Percentiles rank a stretch among this genome's conserved stretches.
Conservation (phyloP, 257 asterid genomes). For the Ligustrum vulgare region DNA sequence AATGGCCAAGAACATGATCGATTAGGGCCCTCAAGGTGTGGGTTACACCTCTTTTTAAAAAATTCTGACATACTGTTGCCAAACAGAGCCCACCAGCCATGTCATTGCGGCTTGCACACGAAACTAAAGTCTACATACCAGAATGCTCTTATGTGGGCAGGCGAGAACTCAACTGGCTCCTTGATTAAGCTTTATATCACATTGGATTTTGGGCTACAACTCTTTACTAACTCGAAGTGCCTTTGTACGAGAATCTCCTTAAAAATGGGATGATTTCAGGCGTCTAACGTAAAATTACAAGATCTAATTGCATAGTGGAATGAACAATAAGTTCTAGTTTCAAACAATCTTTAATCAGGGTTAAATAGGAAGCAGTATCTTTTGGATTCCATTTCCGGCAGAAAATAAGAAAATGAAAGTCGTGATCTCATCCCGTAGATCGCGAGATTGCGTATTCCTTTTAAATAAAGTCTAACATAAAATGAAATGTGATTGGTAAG, state of each 20-base stretch:
- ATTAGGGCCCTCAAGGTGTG: too few species aligned
- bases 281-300: not conserved
- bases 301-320: not conserved
- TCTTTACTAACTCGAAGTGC: not conserved
- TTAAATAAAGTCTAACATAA: not conserved
- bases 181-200: not conserved
- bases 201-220: not conserved
- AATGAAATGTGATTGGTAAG: not conserved
- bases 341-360: not conserved
- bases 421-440: too few species aligned
- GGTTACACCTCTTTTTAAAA: too few species aligned
- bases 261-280: not conserved
- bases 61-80: too few species aligned
- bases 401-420: too few species aligned
- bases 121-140: not conserved
- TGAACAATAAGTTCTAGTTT: not conserved
- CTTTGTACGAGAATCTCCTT: not conserved
- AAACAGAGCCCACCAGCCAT: too few species aligned
- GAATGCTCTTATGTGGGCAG: too few species aligned
- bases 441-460: too few species aligned
- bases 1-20: too few species aligned
- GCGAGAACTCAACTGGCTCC: not conserved
- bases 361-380: not conserved
- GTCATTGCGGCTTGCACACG: not conserved
- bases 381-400: not conserved